Evolutionary conservation across 148 eudicot genomes (phyloP), one percentile per base, ranked within the genome.

Genomic region (Cornus suecica): DNA sequence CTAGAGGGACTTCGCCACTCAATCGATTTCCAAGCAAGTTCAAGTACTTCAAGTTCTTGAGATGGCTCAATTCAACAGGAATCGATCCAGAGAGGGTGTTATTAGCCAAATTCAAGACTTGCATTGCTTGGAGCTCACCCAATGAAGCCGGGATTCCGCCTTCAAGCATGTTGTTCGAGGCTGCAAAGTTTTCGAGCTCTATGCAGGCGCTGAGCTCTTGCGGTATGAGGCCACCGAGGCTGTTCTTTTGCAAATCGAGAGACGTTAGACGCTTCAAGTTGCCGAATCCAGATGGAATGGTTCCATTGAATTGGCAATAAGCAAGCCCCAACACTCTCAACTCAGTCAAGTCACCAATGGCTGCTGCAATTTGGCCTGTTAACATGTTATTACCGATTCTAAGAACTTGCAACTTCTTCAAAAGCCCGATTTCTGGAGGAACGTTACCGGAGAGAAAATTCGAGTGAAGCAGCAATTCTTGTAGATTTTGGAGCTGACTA

Each of bases 221-320:
- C 2, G 94, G 97, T 68, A 94, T 77, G 16, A 65, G 10, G 20
- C 98, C 97, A 27, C 58, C n/a, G 2, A 94, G 82, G 66, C 70
- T 83, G 67, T 94, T 94, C 66, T 80, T 77, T 81, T 94, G 97
- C 84, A 94, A 71, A 82, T 94, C 91, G 41, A 94, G 85, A 74
- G 90, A 81, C 28, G 70, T 72, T 70, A 94, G 81, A 9, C 76
- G 79, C 86, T 84, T 88, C 85, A 94, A 80, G 9, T 84, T 81
- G 16, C 98, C 97, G 63, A 91, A 78, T 66, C 88, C 90, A 45
- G 75, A 69, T 22, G 98, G 97, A 62, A 94, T 85, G 48, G 81
- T 94, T 83, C 98, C 98, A 82, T 83, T 86, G 22, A 94, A 71
- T 67, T 86, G 90, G 77, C 98, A 94, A 72, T 83, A 90, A 84